A percentile compares a stretch with the other conserved stretches of the same genome.
Conservation (phyloP, 129 eudicot species). For the Escallonia rubra region DNA sequence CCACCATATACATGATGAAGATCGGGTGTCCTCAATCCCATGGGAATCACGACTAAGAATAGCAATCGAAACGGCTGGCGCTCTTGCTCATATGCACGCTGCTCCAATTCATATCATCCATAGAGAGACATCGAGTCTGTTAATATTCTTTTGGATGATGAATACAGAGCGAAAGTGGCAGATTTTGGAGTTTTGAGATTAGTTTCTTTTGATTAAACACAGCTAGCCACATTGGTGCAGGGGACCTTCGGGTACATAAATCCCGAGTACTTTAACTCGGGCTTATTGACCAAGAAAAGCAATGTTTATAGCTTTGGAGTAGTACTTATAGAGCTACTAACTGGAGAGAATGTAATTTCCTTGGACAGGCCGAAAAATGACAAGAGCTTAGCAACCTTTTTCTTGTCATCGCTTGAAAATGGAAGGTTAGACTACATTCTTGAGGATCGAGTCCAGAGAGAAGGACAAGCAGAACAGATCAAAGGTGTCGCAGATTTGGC, state of each 20-base stretch:
- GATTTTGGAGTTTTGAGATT: conserved; percentile 13
- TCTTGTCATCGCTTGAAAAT: conserved; percentile 6
- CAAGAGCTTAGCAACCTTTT: conserved; percentile 5
- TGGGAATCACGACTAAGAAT: conserved; percentile 16
- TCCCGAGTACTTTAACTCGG: conserved; percentile 18
- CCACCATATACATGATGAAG: conserved; percentile 14
- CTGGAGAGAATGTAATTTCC: conserved; percentile 1
- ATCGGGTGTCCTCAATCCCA: not conserved
- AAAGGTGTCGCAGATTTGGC: conserved; percentile 3
- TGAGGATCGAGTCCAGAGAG: conserved; percentile 5
- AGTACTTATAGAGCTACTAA: conserved; percentile 14
- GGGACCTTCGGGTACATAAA: conserved; percentile 12
- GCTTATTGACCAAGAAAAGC: conserved; percentile 8
- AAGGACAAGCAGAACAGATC: conserved; percentile 5
- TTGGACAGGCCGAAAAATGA: conserved; percentile 6
- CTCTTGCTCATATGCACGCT: conserved; percentile 5
- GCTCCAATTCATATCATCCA: conserved; percentile 7
- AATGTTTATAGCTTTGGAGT: conserved; percentile 22
- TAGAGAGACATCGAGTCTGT: conserved; percentile 13
- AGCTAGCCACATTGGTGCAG: conserved; percentile 11
- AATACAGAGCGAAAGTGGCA: conserved; percentile 17
- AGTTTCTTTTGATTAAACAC: not conserved
- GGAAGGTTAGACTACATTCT: conserved; percentile 5
- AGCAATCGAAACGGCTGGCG: conserved; percentile 15
- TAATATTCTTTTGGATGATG: conserved; percentile 17